phyloP scores from a whole-genome alignment of 2,329 filamentous ascomycete genomes.

The Penicillium glabrum region DNA sequence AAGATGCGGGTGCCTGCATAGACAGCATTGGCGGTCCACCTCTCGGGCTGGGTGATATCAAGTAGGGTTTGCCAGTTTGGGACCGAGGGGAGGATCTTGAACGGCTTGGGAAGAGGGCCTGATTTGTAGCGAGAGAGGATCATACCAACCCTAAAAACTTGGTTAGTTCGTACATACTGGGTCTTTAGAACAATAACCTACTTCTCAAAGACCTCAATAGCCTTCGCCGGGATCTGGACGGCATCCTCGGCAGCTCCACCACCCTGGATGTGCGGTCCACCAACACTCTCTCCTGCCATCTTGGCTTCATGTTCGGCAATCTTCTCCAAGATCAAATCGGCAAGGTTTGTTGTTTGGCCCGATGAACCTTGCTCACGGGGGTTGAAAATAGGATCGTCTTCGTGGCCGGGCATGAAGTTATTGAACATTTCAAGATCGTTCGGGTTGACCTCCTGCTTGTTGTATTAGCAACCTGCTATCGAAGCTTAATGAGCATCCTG shows the following conservation, averaged over 20 bases:
- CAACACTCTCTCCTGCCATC: slow-evolving; percentile 45
- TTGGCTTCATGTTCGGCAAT: slow-evolving; percentile 87
- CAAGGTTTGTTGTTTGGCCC: slow-evolving; percentile 71
- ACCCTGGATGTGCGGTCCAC: slow-evolving; percentile 46
- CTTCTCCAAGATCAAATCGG: slow-evolving; percentile 89
- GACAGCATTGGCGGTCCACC: slow-evolving; percentile 75
- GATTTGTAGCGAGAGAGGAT: slow-evolving; percentile 92
- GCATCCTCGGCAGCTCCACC: slow-evolving; percentile 70
- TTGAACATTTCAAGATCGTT: slow-evolving; percentile 88
- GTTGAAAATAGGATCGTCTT: slow-evolving; percentile 71
- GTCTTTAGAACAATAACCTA: slow-evolving; percentile 37
- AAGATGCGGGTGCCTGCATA: slow-evolving; percentile 93
- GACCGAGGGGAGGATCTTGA: slow-evolving; percentile 92
- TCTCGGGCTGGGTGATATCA: slow-evolving; percentile 76
- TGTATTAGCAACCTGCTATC: slow-evolving; percentile 12
- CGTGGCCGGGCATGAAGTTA: slow-evolving; percentile 75
- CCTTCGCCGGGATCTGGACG: slow-evolving; percentile 83
- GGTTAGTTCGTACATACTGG: slow-evolving; percentile 14
- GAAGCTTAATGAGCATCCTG: neutral
- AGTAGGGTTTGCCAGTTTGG: slow-evolving; percentile 90
- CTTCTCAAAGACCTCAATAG: slow-evolving; percentile 92
- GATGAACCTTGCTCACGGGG: slow-evolving; percentile 50
- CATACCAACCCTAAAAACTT: slow-evolving; percentile 66
- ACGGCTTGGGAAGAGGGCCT: slow-evolving; percentile 94
- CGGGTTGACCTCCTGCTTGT: slow-evolving; percentile 72